Conservation (phyloP, 768 basidiomycete genomes). For the Boletus edulis region DNA sequence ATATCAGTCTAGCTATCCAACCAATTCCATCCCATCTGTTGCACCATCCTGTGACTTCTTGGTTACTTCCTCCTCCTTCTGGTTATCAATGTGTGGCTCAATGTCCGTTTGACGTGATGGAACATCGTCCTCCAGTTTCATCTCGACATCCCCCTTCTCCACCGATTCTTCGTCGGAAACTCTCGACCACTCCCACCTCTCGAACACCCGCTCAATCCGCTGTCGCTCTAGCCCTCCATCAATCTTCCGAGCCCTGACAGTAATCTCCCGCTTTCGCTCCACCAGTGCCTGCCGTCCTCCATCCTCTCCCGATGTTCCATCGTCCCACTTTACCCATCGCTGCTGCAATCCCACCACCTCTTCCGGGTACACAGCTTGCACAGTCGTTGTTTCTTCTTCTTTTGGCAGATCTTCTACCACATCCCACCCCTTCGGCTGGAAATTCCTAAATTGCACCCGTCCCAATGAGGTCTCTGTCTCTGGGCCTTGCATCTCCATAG, state of each 20-base stretch:
- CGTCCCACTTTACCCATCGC: conserved; percentile 40
- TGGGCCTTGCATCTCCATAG: conserved; percentile 11
- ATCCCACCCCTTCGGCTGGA: conserved; percentile 70
- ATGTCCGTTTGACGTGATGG: conserved; percentile 3
- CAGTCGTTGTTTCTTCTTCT: conserved; percentile 39
- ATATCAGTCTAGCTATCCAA: conserved; percentile 5
- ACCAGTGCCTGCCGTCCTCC: conserved; percentile 37
- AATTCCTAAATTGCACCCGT: conserved; percentile 53
- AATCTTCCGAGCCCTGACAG: conserved; percentile 58
- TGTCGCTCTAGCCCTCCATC: conserved; percentile 64
- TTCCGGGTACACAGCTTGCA: conserved; percentile 40
- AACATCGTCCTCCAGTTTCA: conserved; percentile 25
- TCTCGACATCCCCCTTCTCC: conserved; percentile 26
- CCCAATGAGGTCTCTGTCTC: conserved; percentile 16
- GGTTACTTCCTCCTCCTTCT: not conserved
- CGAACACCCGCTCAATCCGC: conserved; percentile 62
- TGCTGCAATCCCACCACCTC: conserved; percentile 44
- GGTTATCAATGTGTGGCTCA: not conserved
- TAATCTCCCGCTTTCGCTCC: conserved; percentile 44
- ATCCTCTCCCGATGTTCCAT: conserved; percentile 27
- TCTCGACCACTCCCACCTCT: conserved; percentile 62
- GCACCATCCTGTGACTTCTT: not conserved
- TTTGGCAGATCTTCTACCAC: conserved; percentile 40
- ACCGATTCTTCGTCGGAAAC: conserved; percentile 1
- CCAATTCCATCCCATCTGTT: conserved; percentile 17